Evolutionary conservation across 1,284 basidiomycete species (phyloP).

Genomic region (Cryptococcus sp.): DNA sequence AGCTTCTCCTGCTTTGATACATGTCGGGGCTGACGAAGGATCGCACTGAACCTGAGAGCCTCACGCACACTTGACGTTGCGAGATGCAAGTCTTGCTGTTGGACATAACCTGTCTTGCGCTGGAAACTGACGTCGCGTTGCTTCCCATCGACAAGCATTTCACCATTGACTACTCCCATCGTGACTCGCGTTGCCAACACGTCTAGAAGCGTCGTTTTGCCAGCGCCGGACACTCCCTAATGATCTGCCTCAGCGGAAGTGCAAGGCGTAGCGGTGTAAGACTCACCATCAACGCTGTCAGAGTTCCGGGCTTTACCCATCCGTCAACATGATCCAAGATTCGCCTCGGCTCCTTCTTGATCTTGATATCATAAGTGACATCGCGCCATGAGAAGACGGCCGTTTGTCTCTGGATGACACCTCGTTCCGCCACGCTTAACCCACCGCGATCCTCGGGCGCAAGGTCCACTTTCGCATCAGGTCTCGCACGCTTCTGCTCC

Average conservation of each 20-base stretch:
- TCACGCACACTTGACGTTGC: constrained; percentile 74
- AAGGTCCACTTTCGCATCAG: background rate
- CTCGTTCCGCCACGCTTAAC: constrained; percentile 20
- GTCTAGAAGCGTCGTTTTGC: constrained; percentile 79
- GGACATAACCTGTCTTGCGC: constrained; percentile 65
- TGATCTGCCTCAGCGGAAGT: background rate
- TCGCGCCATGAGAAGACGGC: constrained; percentile 55
- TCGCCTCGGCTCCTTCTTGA: constrained; percentile 61
- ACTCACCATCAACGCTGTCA: constrained; percentile 61
- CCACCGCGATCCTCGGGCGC: constrained; percentile 2
- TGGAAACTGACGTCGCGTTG: constrained; percentile 69
- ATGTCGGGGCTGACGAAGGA: constrained; percentile 71
- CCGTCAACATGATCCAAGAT: constrained; percentile 79
- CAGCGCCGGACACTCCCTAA: constrained; percentile 65
- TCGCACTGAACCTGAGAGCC: constrained; percentile 77
- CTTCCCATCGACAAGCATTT: constrained; percentile 75
- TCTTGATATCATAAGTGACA: constrained; percentile 62
- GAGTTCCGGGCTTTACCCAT: constrained; percentile 75
- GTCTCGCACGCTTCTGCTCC: constrained; percentile 8
- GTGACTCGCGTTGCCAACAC: constrained; percentile 77
- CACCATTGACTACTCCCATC: constrained; percentile 77
- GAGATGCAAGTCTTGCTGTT: constrained; percentile 79
- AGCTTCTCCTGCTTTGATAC: constrained; percentile 72
- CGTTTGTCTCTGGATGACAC: constrained; percentile 52
- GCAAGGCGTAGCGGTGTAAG: background rate